Evolutionary conservation across 768 basidiomycete species (phyloP).

Genomic region (Pholiota molesta): DNA sequence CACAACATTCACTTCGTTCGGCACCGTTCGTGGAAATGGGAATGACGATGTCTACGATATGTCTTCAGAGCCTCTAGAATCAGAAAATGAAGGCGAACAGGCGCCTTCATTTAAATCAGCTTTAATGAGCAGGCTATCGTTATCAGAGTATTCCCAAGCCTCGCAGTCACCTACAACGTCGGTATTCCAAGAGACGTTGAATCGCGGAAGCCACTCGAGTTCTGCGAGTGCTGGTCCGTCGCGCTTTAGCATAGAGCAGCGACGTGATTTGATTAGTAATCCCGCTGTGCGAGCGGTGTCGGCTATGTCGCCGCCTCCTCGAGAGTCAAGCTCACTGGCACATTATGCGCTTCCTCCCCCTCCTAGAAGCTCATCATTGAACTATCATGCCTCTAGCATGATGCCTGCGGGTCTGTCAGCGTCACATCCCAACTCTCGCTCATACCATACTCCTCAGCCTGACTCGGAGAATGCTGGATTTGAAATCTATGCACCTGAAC

Average conservation of each 20-base stretch:
- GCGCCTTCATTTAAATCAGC: slow-evolving; percentile 57
- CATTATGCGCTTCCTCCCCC: slow-evolving; percentile 63
- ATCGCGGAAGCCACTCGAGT: slow-evolving; percentile 27
- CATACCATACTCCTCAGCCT: not conserved
- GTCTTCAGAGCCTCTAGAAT: slow-evolving; percentile 37
- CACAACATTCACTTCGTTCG: slow-evolving; percentile 34
- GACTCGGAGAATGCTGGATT: slow-evolving; percentile 11
- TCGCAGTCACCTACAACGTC: slow-evolving; percentile 70
- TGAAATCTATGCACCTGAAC: slow-evolving; percentile 45
- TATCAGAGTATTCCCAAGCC: slow-evolving; percentile 69
- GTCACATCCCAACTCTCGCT: not conserved
- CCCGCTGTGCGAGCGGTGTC: slow-evolving; percentile 35
- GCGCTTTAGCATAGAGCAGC: slow-evolving; percentile 29
- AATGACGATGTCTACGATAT: slow-evolving; percentile 21
- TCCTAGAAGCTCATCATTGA: slow-evolving; percentile 41
- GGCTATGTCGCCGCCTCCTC: slow-evolving; percentile 60
- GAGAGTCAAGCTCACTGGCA: slow-evolving; percentile 63
- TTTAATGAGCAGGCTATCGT: slow-evolving; percentile 51
- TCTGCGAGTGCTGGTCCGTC: slow-evolving; percentile 27
- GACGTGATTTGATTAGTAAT: slow-evolving; percentile 25
- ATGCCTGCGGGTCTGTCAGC: not conserved
- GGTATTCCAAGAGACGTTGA: slow-evolving; percentile 72
- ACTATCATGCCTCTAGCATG: slow-evolving; percentile 16
- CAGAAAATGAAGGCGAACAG: slow-evolving; percentile 34
- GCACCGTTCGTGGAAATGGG: slow-evolving; percentile 26